These are phyloP conservation scores for Geotrichum carabidarum DNA, from an alignment of 1,139 yeast genomes.

Conservation along the genomic window DNA sequence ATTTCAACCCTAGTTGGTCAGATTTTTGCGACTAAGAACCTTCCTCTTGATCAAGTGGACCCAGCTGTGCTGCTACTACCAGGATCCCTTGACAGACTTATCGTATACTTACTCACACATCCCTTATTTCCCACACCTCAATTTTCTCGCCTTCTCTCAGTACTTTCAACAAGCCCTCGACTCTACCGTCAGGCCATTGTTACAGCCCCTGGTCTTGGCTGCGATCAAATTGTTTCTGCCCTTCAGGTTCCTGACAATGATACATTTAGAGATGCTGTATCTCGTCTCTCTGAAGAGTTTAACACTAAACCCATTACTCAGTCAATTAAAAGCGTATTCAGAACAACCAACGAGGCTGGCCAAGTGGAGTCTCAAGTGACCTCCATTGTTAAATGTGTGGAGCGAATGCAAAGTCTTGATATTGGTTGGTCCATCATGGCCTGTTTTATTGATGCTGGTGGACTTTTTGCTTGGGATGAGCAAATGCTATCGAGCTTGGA, in stretches of 20 bases:
- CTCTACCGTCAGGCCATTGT: slow-evolving; percentile 76
- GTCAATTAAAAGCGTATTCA: slow-evolving; percentile 24
- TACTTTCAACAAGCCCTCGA: slow-evolving; percentile 51
- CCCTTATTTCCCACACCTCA: slow-evolving; percentile 70
- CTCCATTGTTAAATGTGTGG: slow-evolving; percentile 41
- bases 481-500: slow-evolving; percentile 46
- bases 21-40: slow-evolving; percentile 13
- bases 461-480: slow-evolving; percentile 58
- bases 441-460: slow-evolving; percentile 66
- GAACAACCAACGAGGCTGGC: slow-evolving; percentile 4
- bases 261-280: slow-evolving; percentile 62
- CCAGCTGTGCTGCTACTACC: slow-evolving; percentile 14
- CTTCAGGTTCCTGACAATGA: slow-evolving; percentile 51
- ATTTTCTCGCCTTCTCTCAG: slow-evolving; percentile 50
- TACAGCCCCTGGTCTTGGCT: slow-evolving; percentile 65
- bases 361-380: slow-evolving; percentile 20
- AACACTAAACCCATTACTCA: slow-evolving; percentile 32
- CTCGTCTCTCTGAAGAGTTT: slow-evolving; percentile 60
- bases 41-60: slow-evolving; percentile 13
- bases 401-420: slow-evolving; percentile 41
- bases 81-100: slow-evolving; percentile 42
- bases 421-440: slow-evolving; percentile 59
- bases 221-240: slow-evolving; percentile 58
- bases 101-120: slow-evolving; percentile 75
- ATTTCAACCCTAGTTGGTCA: slow-evolving; percentile 34